These are phyloP conservation scores for Mucor piriformis DNA, from an alignment of 371 early-diverging fungal genomes.

Conservation along the genomic window DNA sequence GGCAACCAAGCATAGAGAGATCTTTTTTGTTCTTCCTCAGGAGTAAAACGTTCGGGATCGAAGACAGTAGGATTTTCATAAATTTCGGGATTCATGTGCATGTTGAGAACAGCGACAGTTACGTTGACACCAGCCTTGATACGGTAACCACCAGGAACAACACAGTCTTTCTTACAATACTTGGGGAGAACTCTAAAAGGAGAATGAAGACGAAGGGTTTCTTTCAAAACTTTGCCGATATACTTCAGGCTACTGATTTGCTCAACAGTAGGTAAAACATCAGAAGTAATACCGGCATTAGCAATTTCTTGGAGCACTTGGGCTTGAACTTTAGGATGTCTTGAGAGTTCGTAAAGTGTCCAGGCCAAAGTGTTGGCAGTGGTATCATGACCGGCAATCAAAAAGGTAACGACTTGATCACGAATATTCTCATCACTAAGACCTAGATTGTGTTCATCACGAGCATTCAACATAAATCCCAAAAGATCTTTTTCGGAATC, in stretches of 20 bases:
- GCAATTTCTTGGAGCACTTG: constrained; percentile 57
- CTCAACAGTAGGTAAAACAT: constrained; percentile 41
- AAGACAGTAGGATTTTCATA: constrained; percentile 49
- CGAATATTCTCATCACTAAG: constrained; percentile 56
- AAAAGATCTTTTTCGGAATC: constrained; percentile 53
- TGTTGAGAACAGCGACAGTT: constrained; percentile 28
- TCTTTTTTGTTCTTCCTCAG: constrained; percentile 58
- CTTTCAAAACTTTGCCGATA: constrained; percentile 51
- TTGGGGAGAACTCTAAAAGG: constrained; percentile 52
- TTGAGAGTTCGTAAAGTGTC: constrained; percentile 45
- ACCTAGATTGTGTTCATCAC: constrained; percentile 44
- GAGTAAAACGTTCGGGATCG: constrained; percentile 60
- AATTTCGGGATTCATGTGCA: constrained; percentile 53
- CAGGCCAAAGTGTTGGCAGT: constrained; percentile 57
- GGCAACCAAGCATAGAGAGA: constrained; percentile 60
- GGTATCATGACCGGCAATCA: constrained; percentile 63
- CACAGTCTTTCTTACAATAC: constrained; percentile 55
- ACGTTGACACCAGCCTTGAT: constrained; percentile 25
- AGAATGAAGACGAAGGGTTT: constrained; percentile 55
- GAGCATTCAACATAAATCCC: constrained; percentile 62
- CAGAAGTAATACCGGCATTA: constrained; percentile 44
- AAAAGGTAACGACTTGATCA: constrained; percentile 63
- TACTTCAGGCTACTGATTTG: constrained; percentile 52
- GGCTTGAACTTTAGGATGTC: constrained; percentile 48
- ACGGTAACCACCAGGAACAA: constrained; percentile 51